Evolutionary conservation across 495 filamentous ascomycete genomes (phyloP).

Genomic region (Neurospora sp.): DNA sequence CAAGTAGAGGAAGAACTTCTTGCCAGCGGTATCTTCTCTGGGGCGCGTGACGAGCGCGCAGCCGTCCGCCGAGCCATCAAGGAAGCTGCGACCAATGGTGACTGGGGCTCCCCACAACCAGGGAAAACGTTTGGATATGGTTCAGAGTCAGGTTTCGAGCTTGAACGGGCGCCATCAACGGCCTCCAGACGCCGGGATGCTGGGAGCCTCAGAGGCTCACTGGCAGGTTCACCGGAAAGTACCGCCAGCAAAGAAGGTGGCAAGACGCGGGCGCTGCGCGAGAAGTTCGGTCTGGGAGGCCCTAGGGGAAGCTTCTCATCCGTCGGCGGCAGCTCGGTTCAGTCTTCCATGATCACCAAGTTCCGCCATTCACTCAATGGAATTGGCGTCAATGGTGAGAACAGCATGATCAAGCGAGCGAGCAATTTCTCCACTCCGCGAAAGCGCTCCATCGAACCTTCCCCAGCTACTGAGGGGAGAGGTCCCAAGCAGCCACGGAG

Average conservation of each 20-base stretch:
- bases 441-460: constrained; percentile 13
- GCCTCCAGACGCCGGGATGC: neutral
- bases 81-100: constrained; percentile 1
- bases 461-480: constrained; percentile 7
- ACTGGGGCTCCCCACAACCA: neutral
- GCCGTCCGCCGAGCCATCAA: constrained; percentile 20
- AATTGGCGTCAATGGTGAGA: neutral
- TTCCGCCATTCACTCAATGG: constrained; percentile 14
- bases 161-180: constrained; percentile 6
- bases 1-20: constrained; percentile 31
- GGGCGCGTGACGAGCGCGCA: constrained; percentile 25
- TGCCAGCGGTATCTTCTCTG: constrained; percentile 31
- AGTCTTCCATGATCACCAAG: constrained; percentile 1
- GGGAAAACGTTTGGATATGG: constrained; percentile 4
- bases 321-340: neutral
- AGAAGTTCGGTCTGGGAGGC: constrained; percentile 19
- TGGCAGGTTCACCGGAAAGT: constrained; percentile 5
- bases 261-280: constrained; percentile 21
- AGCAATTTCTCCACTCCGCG: constrained; percentile 16
- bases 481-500: constrained; percentile 10
- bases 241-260: constrained; percentile 15
- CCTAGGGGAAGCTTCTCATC: constrained; percentile 17
- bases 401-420: constrained; percentile 1
- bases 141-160: constrained; percentile 16
- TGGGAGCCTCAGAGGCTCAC: neutral